These are phyloP conservation scores for Xylariaceae sp. DNA, from an alignment of 2,329 filamentous ascomycete species.

Conservation along the genomic window DNA sequence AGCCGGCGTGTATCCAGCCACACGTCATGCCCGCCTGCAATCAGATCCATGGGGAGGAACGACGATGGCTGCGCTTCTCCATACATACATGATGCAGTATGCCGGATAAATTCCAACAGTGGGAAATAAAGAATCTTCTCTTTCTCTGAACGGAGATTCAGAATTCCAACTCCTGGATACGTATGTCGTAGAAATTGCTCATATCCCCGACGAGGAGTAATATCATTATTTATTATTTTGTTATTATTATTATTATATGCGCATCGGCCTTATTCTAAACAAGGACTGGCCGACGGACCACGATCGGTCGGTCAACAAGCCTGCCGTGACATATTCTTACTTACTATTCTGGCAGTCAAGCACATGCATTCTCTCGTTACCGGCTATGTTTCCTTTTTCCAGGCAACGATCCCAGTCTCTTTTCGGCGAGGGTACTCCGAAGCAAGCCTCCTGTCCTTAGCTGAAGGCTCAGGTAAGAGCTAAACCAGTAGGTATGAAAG, in stretches of 20 bases:
- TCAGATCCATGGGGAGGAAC: neutral
- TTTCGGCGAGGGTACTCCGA: no score
- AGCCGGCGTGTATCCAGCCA: constrained; percentile 18
- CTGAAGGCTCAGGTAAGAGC: neutral
- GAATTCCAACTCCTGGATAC: no score
- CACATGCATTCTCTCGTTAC: neutral
- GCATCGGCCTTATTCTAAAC: neutral
- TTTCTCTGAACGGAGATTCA: constrained; percentile 1
- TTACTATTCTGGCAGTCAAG: no score
- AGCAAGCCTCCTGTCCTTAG: neutral
- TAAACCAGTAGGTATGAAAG: neutral
- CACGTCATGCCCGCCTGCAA: constrained; percentile 12
- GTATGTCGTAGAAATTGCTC: neutral
- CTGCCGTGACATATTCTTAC: no score
- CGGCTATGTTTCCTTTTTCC: neutral
- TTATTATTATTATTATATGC: neutral
- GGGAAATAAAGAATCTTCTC: neutral
- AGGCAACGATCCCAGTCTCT: neutral
- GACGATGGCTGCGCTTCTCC: neutral
- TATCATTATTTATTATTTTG: neutral
- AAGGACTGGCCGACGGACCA: neutral
- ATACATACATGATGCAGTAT: constrained; percentile 4
- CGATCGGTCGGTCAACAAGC: neutral
- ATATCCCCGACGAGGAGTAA: neutral
- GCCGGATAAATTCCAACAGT: neutral